phyloP scores from a whole-genome alignment of 2,329 filamentous ascomycete species.

The Lecanosticta acicola region DNA sequence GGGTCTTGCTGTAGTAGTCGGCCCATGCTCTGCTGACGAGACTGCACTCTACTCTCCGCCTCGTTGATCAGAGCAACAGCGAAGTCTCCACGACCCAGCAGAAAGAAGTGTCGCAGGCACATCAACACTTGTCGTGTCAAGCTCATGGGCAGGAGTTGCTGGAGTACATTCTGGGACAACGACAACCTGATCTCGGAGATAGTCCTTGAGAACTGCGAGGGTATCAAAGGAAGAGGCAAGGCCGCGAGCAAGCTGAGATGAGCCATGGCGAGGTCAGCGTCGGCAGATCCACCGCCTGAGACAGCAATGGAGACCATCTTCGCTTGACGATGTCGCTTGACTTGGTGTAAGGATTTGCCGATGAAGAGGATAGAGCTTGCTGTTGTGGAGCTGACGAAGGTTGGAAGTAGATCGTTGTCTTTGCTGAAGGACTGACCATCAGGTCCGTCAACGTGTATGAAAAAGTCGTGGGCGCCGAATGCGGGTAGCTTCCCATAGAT shows the following conservation, averaged over 20 bases:
- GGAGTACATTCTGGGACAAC: conserved; percentile 76
- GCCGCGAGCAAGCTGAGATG: conserved; percentile 65
- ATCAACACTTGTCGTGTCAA: conserved; percentile 72
- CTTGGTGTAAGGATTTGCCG: conserved; percentile 80
- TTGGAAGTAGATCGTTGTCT: conserved; percentile 60
- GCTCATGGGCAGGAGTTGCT: conserved; percentile 70
- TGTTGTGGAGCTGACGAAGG: conserved; percentile 68
- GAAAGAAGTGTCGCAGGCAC: conserved; percentile 77
- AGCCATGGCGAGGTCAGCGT: conserved; percentile 57
- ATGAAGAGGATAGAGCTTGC: conserved; percentile 85
- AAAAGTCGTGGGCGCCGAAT: conserved; percentile 79
- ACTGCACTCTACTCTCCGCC: conserved; percentile 72
- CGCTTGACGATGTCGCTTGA: conserved; percentile 43
- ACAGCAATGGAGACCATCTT: conserved; percentile 2
- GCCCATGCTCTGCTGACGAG: conserved; percentile 59
- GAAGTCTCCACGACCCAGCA: conserved; percentile 85
- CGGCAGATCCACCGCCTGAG: conserved; percentile 22
- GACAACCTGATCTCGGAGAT: conserved; percentile 73
- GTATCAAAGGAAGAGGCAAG: conserved; percentile 68
- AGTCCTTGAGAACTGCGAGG: conserved; percentile 62
- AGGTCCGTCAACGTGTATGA: conserved; percentile 48
- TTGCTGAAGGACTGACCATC: conserved; percentile 49
- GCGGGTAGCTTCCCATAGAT: conserved; percentile 78
- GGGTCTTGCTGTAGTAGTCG: conserved; percentile 47
- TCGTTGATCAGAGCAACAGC: conserved; percentile 79